phyloP scores from a whole-genome alignment of 2,329 filamentous ascomycete species.

The Colletotrichum sp. region DNA sequence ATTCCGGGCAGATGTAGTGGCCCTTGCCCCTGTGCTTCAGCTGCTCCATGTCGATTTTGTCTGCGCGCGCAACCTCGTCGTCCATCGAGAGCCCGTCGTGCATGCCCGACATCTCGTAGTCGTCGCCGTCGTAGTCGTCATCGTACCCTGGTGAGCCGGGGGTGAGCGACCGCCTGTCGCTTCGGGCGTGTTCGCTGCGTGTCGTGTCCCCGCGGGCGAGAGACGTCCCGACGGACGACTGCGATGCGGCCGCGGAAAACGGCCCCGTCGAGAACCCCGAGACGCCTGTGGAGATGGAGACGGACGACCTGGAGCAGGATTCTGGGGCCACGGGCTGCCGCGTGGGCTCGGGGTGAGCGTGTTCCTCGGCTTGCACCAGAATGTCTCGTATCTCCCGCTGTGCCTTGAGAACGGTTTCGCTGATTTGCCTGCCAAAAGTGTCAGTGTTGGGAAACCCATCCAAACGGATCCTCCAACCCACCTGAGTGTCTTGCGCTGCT shows the following conservation, averaged over 20 bases:
- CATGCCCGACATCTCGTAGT: background rate
- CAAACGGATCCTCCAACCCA: background rate
- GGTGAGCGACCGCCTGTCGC: background rate
- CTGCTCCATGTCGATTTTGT: constrained; percentile 35
- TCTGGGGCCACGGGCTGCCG: background rate
- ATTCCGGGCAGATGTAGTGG: constrained; percentile 40
- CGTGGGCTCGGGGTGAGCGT: background rate
- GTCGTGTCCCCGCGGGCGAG: background rate
- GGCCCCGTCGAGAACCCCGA: constrained; percentile 2
- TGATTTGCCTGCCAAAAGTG: background rate
- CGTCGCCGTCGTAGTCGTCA: background rate
- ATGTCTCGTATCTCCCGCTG: background rate
- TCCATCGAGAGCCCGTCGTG: constrained; percentile 28
- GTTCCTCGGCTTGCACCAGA: background rate
- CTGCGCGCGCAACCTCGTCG: background rate
- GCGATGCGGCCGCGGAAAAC: background rate
- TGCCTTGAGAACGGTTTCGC: background rate
- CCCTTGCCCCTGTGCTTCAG: constrained; percentile 45
- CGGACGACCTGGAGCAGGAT: constrained; percentile 18
- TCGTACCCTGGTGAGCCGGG: background rate
- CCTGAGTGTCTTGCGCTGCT: constrained; percentile 7
- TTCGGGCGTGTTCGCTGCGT: background rate
- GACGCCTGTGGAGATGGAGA: constrained; percentile 3
- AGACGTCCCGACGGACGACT: background rate
- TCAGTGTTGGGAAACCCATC: background rate